A percentile compares a stretch with the other conserved stretches of the same genome.
Conservation (phyloP, 176 grass and related monocot genomes). For the Rhipidocladum racemiflorum region DNA sequence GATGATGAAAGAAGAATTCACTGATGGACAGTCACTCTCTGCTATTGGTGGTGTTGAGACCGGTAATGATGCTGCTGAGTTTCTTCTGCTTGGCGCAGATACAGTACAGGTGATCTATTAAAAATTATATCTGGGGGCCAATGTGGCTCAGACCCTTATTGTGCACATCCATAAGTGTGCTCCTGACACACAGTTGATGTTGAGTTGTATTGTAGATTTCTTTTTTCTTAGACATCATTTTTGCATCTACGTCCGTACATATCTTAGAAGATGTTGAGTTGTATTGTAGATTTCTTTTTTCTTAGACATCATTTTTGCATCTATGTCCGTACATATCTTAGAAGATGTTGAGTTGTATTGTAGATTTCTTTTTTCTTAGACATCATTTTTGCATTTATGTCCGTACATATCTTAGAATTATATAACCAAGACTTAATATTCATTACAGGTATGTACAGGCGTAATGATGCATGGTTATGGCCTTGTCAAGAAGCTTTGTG, state of each 20-base stretch:
- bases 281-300: too few relatives aligned
- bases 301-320: too few relatives aligned
- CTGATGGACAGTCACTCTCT: conserved; percentile 74
- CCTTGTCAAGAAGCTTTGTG: conserved; percentile 89
- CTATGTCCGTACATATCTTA: too few relatives aligned
- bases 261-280: too few relatives aligned
- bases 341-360: too few relatives aligned
- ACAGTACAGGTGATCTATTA: conserved; percentile 75
- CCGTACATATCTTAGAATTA: background rate
- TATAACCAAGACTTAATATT: conserved; percentile 14
- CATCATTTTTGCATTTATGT: conserved; percentile 8
- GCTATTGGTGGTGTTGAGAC: conserved; percentile 91
- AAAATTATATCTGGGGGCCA: background rate
- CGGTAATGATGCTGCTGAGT: conserved; percentile 82
- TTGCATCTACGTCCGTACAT: too few relatives aligned
- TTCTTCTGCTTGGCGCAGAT: conserved; percentile 91
- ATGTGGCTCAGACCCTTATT: background rate
- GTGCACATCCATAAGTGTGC: background rate
- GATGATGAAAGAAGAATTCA: conserved; percentile 84
- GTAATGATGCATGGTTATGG: conserved; percentile 99
- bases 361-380: background rate
- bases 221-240: too few relatives aligned
- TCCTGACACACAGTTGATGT: background rate
- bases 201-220: too few relatives aligned
- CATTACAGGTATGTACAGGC: conserved; percentile 74